Percentiles rank a stretch among this genome's conserved stretches.
phyloP scores from a whole-genome alignment of 805 yeast species.

The Ascoidea asiatica region DNA sequence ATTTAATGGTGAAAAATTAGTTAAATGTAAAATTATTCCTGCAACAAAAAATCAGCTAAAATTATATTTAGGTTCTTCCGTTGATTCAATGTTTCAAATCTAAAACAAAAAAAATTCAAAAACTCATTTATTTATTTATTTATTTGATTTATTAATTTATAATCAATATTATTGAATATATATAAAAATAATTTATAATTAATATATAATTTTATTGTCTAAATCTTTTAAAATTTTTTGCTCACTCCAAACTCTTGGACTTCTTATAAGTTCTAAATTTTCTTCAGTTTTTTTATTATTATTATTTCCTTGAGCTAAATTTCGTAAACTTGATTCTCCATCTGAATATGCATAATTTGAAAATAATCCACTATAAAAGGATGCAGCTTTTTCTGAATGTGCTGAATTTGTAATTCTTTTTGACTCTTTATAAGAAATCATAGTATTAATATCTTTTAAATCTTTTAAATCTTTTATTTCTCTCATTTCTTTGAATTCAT shows the following conservation, averaged over 20 bases:
- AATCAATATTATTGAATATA: no score
- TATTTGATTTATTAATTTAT: no score
- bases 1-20: constrained; percentile 28
- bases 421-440: no score
- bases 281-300: not conserved
- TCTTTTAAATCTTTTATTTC: no score
- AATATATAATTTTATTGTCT: no score
- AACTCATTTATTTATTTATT: not conserved
- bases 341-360: constrained; percentile 12
- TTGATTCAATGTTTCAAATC: constrained; percentile 35
- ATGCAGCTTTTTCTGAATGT: not conserved
- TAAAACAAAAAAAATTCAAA: not conserved
- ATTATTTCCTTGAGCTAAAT: not conserved
- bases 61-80: constrained; percentile 60
- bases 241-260: not conserved
- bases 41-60: constrained; percentile 56
- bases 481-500: no score
- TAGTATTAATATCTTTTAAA: no score
- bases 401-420: constrained; percentile 2
- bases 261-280: not conserved
- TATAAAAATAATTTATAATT: no score
- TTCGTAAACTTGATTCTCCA: constrained; percentile 8
- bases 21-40: constrained; percentile 62
- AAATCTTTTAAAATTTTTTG: not conserved
- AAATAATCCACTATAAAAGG: constrained; percentile 13